Percentiles rank a stretch among this genome's conserved stretches.
Evolutionary conservation across 768 basidiomycete genomes (phyloP).

Genomic region (Brasilioporus rufonigricans): DNA sequence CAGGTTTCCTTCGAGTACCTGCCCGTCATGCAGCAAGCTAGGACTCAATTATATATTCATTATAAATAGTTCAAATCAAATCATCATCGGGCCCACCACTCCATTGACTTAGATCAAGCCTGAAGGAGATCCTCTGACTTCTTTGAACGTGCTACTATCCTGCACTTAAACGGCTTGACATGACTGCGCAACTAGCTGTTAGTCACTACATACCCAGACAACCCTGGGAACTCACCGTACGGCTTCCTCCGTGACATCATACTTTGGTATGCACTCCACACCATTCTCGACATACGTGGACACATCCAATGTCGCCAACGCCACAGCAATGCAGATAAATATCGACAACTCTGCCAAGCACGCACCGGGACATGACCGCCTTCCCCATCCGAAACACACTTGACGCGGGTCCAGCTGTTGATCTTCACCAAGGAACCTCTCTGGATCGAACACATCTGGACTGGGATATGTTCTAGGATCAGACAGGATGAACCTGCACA

Average conservation of each 20-base stretch:
- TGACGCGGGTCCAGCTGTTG: slow-evolving; percentile 4
- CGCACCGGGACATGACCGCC: slow-evolving; percentile 7
- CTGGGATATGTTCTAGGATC: slow-evolving; percentile 3
- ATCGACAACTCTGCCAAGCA: slow-evolving; percentile 5
- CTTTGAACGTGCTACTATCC: neutral
- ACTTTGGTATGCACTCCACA: neutral
- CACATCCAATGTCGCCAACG: slow-evolving; percentile 8
- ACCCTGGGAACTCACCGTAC: slow-evolving; percentile 1
- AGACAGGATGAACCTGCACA: slow-evolving; percentile 4
- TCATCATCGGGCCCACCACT: too few species aligned
- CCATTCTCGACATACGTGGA: slow-evolving; percentile 1
- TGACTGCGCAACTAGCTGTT: neutral
- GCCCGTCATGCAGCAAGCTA: too few species aligned
- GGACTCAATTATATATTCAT: too few species aligned
- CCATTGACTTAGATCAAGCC: too few species aligned
- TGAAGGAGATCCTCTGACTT: neutral
- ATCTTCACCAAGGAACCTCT: slow-evolving; percentile 7
- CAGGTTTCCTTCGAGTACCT: too few species aligned
- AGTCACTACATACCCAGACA: too few species aligned
- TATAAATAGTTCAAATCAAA: too few species aligned
- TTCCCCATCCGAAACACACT: slow-evolving; percentile 14
- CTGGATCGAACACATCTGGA: slow-evolving; percentile 1
- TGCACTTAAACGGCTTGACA: slow-evolving; percentile 11
- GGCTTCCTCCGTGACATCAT: neutral
- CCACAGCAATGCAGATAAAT: slow-evolving; percentile 3